Base-by-base conservation (phyloP, 176 grass and related monocot genomes). In the Cymbopogon citratus region DNA sequence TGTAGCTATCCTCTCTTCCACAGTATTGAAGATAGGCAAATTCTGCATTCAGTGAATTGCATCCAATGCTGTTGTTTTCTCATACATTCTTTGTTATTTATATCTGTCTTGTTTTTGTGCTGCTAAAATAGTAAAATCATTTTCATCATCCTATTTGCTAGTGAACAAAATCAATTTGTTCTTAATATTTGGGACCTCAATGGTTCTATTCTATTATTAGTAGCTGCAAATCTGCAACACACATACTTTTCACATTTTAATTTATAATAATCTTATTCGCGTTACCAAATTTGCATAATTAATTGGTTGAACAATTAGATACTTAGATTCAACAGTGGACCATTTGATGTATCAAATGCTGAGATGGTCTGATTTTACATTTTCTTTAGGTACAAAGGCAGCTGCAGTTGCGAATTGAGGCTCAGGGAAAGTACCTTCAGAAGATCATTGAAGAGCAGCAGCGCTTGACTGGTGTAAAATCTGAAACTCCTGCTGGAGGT, bases 361-460 rank as follows among this genome's bases (percentile, higher is more conserved):
- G 15, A 41, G 12, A 77, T 85, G 15, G 5, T 71, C 28, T 73
- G 56, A 45, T 66, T 36, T 35, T 34, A 67, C 44, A 65, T 73
- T 84, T 76, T 84, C 56, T 78, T 33, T 38, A 95, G 96, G 96
- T 99, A 68, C 96, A 99, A 83, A 93, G 96, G 87, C 96, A 99
- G 85, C 87, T 99, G 69, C 96, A 99, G 61, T 66, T 93, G 77
- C 92, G 92, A 80, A 99, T 99, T 21, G 96, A 99, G 72, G 96
- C 96, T 12, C 96, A 99, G 79, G 96, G 92, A 8, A 93, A 95
- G 70, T 99, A 99, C 87, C 89, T 99, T 34, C 89, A 99, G 87
- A 99, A 99, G 80, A 99, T 99, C 54, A 93, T 99, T 4, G 96
- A 99, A 80, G 92, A 99, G 85, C 96, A 99, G 66, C 92, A 95